These are phyloP conservation scores for Exobasidium cylindrosporum DNA, from an alignment of 1,284 basidiomycete genomes.

Conservation along the genomic window DNA sequence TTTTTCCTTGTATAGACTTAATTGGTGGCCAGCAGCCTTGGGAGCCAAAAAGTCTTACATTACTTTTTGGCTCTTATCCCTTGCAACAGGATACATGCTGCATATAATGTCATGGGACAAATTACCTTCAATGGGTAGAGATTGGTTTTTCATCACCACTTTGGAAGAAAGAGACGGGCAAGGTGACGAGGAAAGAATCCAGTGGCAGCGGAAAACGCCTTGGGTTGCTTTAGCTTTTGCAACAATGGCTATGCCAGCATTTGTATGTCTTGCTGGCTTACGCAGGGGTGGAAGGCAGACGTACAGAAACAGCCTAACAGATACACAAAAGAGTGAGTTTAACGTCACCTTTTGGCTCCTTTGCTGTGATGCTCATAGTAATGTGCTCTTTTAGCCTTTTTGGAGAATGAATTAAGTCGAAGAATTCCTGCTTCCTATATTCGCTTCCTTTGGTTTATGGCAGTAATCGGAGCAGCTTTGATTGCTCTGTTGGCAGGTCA, in stretches of 20 bases:
- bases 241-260: conserved; percentile 62
- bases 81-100: conserved; percentile 58
- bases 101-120: conserved; percentile 49
- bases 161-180: neutral
- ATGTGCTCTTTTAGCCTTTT: conserved; percentile 51
- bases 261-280: conserved; percentile 53
- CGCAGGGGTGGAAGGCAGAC: conserved; percentile 46
- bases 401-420: conserved; percentile 57
- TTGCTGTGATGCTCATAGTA: neutral
- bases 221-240: conserved; percentile 62
- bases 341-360: neutral
- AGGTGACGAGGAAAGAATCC: conserved; percentile 46
- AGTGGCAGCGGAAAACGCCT: conserved; percentile 63
- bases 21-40: conserved; percentile 58
- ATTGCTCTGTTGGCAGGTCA: conserved; percentile 63
- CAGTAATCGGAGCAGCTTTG: conserved; percentile 60
- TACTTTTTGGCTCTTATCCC: conserved; percentile 59
- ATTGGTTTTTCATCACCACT: no score
- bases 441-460: conserved; percentile 63
- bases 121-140: neutral
- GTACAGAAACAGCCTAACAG: conserved; percentile 55
- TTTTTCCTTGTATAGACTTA: conserved; percentile 60
- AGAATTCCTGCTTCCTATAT: conserved; percentile 62
- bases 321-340: conserved; percentile 50
- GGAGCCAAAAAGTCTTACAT: conserved; percentile 60